phyloP scores from a whole-genome alignment of 2,329 filamentous ascomycete species.

The Fusarium luffae region DNA sequence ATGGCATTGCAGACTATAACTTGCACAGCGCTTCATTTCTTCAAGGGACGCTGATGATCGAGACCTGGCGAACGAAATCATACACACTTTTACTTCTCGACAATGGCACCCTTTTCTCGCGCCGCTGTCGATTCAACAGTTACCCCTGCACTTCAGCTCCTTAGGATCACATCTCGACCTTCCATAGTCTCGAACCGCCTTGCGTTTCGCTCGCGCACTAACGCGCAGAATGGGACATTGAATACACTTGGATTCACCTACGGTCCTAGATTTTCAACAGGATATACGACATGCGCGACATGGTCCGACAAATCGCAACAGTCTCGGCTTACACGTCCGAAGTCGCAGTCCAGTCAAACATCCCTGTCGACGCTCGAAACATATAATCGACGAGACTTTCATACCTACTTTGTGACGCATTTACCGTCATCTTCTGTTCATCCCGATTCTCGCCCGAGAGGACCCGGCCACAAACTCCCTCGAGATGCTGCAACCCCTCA shows the following conservation, averaged over 20 bases:
- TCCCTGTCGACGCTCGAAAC: conserved; percentile 20
- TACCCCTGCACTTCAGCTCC: conserved; percentile 33
- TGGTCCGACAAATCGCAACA: conserved; percentile 24
- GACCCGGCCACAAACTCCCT: conserved; percentile 85
- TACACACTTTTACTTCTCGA: conserved; percentile 18
- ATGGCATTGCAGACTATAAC: conserved; percentile 44
- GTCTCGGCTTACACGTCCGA: conserved; percentile 21
- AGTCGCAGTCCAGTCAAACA: conserved; percentile 1
- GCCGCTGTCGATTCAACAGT: conserved; percentile 23
- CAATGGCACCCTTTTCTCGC: conserved; percentile 42
- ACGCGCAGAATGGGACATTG: conserved; percentile 9
- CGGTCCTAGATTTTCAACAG: not conserved
- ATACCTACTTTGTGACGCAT: conserved; percentile 98
- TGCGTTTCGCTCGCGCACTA: not conserved
- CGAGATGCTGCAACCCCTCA: conserved; percentile 87
- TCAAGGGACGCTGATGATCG: conserved; percentile 42
- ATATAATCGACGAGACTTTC: conserved; percentile 69
- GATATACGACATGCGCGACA: conserved; percentile 12
- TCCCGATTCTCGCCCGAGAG: conserved; percentile 77
- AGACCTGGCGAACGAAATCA: conserved; percentile 18
- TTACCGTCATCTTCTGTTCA: conserved; percentile 93
- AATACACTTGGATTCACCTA: not conserved
- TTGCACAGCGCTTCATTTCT: conserved; percentile 40
- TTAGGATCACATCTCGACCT: conserved; percentile 29
- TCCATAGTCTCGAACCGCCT: conserved; percentile 13